Evolutionary conservation across 768 basidiomycete species (phyloP), one percentile per base, ranked within the genome.

Genomic region (Suillus subalutaceus): DNA sequence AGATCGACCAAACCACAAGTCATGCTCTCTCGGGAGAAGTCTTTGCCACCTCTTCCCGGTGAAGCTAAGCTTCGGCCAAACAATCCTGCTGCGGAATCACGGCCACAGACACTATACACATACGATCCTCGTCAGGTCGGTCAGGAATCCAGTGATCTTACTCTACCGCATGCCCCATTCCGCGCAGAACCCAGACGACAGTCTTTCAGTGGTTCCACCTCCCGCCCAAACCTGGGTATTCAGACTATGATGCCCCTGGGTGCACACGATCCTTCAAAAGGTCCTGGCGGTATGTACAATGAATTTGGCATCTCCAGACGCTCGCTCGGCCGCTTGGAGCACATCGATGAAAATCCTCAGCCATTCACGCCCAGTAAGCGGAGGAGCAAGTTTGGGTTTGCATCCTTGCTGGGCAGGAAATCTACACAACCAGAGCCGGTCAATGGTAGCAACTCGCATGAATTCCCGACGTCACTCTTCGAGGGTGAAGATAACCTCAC

Each of bases 281-380:
- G 58, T 26, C 65, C 78, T 71, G 71, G 74, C 73, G 67, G 79
- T 81, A 65, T 81, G 80, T 93, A 92, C 66, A 87, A 87, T 65
- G 91, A 94, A 74, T 93, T 93, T 70, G 92, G 92, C 16, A 74
- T 78, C 16, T 90, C 92, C 15, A 85, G 86, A 26, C 79, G 84
- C 67, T 89, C 89, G 7, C 80, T 92, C 37, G 78, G 79, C 30
- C 74, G 77, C 59, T 72, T 77, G 62, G 72, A 72, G 63, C 77
- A 75, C 32, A 75, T 77, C 15, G 73, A 74, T 20, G 75, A 73
- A 59, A 72, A 72, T 53, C 70, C 73, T 38, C 55, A 65, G 35
- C 78, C 78, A n/a, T 74, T 76, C 16, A 75, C 77, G 10, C 75
- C 82, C 0, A 72, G 81, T 18, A 92, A 92, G 74, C 85, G 92